Percentiles rank a stretch among this genome's conserved stretches.
These are phyloP conservation scores for Solanum sitiens DNA, from an alignment of 257 asterid species.

Conservation along the genomic window DNA sequence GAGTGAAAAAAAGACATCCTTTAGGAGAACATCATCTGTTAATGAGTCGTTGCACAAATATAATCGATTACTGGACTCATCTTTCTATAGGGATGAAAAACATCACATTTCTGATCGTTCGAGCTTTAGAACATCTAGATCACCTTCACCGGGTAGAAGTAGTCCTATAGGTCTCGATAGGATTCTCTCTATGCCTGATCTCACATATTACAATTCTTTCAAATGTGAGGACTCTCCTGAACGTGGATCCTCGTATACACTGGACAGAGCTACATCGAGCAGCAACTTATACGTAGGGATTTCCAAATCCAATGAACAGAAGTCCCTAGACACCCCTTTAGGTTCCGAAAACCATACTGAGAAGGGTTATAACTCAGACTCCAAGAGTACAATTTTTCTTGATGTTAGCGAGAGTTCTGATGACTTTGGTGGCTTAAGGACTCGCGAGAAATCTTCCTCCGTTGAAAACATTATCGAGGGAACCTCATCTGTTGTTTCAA, in stretches of 20 bases:
- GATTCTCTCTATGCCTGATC: slow-evolving; percentile 68
- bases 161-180: slow-evolving; percentile 25
- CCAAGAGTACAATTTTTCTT: slow-evolving; percentile 10
- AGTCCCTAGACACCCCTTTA: neutral
- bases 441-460: slow-evolving; percentile 11
- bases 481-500: neutral
- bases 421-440: slow-evolving; percentile 18
- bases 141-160: slow-evolving; percentile 5
- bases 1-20: neutral
- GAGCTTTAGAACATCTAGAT: slow-evolving; percentile 8
- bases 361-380: neutral
- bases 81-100: slow-evolving; percentile 20
- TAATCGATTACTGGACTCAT: slow-evolving; percentile 26
- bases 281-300: slow-evolving; percentile 3
- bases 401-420: slow-evolving; percentile 18
- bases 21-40: slow-evolving; percentile 47
- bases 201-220: slow-evolving; percentile 39
- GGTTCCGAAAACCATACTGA: slow-evolving; percentile 15
- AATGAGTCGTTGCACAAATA: slow-evolving; percentile 39
- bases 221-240: slow-evolving; percentile 26
- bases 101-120: slow-evolving; percentile 11
- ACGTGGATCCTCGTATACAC: slow-evolving; percentile 1
- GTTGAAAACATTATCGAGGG: slow-evolving; percentile 13
- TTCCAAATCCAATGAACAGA: slow-evolving; percentile 10
- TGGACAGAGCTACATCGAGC: neutral